Evolutionary conservation across 345 rosid genomes (phyloP).

Genomic region (Hypericum androsaemum): DNA sequence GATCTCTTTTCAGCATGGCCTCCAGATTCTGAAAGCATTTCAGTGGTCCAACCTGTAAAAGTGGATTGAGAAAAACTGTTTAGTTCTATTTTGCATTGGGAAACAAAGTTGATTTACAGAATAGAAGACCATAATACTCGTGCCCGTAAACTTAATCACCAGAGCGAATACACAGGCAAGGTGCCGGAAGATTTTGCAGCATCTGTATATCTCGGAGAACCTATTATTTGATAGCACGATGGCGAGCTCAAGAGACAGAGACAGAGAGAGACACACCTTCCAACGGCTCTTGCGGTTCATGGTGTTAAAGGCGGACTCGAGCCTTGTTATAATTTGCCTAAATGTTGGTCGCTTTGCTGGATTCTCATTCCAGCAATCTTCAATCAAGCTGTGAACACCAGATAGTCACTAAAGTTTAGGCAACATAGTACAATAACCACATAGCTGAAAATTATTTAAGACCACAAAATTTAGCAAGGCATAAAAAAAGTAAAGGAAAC

Average conservation of each 20-base stretch:
- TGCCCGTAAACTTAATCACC: no score
- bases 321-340: conserved; percentile 51
- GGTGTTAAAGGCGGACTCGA: conserved; percentile 44
- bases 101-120: no score
- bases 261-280: conserved; percentile 43
- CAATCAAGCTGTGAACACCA: conserved; percentile 55
- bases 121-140: no score
- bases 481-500: no score
- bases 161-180: no score
- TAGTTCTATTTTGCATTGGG: not conserved
- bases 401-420: not conserved
- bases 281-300: conserved; percentile 59
- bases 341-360: conserved; percentile 74
- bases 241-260: conserved; percentile 1
- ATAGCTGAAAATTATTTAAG: no score
- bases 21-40: conserved; percentile 65
- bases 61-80: conserved; percentile 4
- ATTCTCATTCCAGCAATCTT: conserved; percentile 81
- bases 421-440: no score
- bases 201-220: no score
- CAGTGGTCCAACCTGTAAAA: conserved; percentile 50
- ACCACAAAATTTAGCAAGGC: no score
- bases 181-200: no score
- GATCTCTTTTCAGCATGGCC: conserved; percentile 56
- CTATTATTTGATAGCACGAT: no score